Base-by-base conservation (phyloP, 495 filamentous ascomycete genomes). In the Gamarada debralockiae region DNA sequence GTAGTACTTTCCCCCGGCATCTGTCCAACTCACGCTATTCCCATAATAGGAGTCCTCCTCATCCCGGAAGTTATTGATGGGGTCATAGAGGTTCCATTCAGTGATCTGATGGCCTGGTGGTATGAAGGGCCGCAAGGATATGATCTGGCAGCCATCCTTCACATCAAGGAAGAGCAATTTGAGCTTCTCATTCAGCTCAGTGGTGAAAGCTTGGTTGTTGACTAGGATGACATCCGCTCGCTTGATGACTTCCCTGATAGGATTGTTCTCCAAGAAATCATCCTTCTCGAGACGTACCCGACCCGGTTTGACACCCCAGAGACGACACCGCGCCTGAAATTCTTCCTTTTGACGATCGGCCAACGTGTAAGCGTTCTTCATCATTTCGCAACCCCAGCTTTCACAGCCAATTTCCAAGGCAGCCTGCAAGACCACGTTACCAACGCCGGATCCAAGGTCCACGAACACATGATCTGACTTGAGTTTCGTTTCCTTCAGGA, bases 311-410 rank as follows among this genome's bases (percentile, higher is more conserved):
- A 98, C 77, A 1, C 95, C 95, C 93, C 93, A 98, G 13, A 96
- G 82, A 14, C 82, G 82, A 59, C 90, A 92, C 37, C 93, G 83
- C 3, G 87, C 82, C 45, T 73, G 73, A 64, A 98, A 96, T 62
- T 98, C 93, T 44, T 84, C 78, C 60, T 90, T 78, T 66, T 98
- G 93, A 25, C 85, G 79, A 33, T 92, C 84, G 9, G 91, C 92
- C 24, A 98, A 76, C 53, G 86, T 84, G 68, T 82, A 90, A 3
- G 88, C 86, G 44, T 91, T 90, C 55, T 84, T 77, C 89, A 95
- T 92, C 78, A 92, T 87, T 69, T 98, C 93, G 64, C 92, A 96
- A 21, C 93, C 93, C 84, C 90, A 97, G 68, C 87, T 92, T 66
- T 96, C 89, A 65, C 89, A 95, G 13, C 93, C 93, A 43, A 92